Percentiles rank a stretch among this genome's conserved stretches.
phyloP scores from a whole-genome alignment of 139 green algal species.

The Chlorokybus atmophyticus region DNA sequence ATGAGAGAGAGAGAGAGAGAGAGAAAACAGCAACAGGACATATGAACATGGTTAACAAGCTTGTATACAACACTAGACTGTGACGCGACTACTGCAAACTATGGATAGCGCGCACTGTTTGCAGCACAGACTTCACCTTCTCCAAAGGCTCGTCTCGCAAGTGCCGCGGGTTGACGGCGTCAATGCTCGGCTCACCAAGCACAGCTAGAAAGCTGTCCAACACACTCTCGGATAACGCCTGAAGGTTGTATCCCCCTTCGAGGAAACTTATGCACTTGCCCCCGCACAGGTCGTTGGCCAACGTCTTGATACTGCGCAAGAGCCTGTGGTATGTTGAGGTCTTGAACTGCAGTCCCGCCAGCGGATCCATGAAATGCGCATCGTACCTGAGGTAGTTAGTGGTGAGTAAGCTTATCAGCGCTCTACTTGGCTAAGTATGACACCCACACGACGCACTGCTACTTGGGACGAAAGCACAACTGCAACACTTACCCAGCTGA shows the following conservation, averaged over 20 bases:
- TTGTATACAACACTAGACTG: too few species aligned
- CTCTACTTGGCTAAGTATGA: neutral
- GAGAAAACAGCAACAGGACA: too few species aligned
- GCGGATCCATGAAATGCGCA: conserved; percentile 68
- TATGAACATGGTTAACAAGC: too few species aligned
- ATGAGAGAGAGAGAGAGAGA: too few species aligned
- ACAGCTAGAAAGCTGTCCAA: conserved; percentile 52
- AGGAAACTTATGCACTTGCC: conserved; percentile 66
- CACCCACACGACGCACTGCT: too few species aligned
- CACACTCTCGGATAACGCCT: conserved; percentile 54
- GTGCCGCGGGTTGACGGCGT: too few species aligned
- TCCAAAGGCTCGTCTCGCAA: too few species aligned
- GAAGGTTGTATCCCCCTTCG: conserved; percentile 71
- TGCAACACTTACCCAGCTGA: conserved; percentile 38
- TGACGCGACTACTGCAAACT: too few species aligned
- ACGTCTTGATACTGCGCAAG: conserved; percentile 9
- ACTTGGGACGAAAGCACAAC: conserved; percentile 5
- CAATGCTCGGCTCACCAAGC: conserved; percentile 26
- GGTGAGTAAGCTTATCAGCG: neutral
- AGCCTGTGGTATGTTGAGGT: conserved; percentile 59
- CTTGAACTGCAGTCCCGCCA: conserved; percentile 61
- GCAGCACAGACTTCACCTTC: too few species aligned
- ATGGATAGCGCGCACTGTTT: too few species aligned
- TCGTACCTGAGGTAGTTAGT: conserved; percentile 48
- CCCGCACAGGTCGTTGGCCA: conserved; percentile 49